Evolutionary conservation across 1,139 yeast genomes (phyloP).

Genomic region (Blastobotrys proliferans): DNA sequence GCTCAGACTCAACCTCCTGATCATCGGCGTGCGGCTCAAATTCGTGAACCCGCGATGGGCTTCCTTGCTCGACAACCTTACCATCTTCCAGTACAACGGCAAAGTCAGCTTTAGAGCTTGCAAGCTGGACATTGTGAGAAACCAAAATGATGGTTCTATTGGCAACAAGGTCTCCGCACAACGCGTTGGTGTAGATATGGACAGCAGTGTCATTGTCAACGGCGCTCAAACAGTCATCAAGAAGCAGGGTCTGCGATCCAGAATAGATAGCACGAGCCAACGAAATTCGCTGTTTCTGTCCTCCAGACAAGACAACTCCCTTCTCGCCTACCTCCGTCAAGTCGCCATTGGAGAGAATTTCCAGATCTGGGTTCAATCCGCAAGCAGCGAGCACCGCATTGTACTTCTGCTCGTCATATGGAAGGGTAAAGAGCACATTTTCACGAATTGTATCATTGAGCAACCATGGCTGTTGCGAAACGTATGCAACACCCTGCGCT

Average conservation of each 20-base stretch:
- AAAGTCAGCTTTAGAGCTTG: slow-evolving; percentile 74
- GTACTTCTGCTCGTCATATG: slow-evolving; percentile 70
- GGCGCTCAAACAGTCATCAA: slow-evolving; percentile 95
- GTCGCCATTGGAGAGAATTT: slow-evolving; percentile 61
- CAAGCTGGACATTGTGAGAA: slow-evolving; percentile 88
- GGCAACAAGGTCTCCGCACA: slow-evolving; percentile 79
- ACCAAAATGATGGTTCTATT: slow-evolving; percentile 86
- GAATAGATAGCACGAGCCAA: slow-evolving; percentile 93
- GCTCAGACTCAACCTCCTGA: slow-evolving; percentile 55
- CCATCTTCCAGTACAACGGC: slow-evolving; percentile 84
- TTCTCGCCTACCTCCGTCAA: slow-evolving; percentile 88
- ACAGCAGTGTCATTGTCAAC: slow-evolving; percentile 95
- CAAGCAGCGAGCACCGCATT: slow-evolving; percentile 70
- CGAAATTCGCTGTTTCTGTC: slow-evolving; percentile 94
- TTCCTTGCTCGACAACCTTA: slow-evolving; percentile 67
- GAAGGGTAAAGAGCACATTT: slow-evolving; percentile 77
- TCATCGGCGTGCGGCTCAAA: slow-evolving; percentile 54
- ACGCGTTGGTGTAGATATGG: slow-evolving; percentile 86
- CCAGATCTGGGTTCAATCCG: slow-evolving; percentile 68
- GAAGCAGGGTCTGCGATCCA: slow-evolving; percentile 67
- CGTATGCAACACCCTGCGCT: slow-evolving; percentile 90
- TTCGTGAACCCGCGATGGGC: slow-evolving; percentile 65
- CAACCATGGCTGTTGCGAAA: slow-evolving; percentile 51
- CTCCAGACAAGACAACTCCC: slow-evolving; percentile 94
- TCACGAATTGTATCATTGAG: slow-evolving; percentile 82